Evolutionary conservation across 805 yeast genomes (phyloP).

Genomic region (Ogataea minuta): DNA sequence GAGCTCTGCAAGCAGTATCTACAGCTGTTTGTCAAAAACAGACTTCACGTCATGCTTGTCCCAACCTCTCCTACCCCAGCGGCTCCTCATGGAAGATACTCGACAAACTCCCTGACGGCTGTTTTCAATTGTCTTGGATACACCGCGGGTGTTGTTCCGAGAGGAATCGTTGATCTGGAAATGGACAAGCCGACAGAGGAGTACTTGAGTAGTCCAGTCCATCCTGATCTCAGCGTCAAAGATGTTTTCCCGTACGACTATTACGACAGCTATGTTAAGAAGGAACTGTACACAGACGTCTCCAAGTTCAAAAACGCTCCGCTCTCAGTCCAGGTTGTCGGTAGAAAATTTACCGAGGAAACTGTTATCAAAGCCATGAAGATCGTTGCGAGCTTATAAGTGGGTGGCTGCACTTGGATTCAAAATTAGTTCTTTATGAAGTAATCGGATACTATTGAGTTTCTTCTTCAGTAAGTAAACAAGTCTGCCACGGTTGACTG

Average conservation of each 20-base stretch:
- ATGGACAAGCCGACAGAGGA: constrained; percentile 33
- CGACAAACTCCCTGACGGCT: constrained; percentile 35
- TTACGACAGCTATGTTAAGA: constrained; percentile 35
- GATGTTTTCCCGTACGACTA: constrained; percentile 38
- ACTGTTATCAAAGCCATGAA: constrained; percentile 8
- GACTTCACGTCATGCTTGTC: constrained; percentile 36
- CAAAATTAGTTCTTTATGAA: no score
- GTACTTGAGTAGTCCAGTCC: constrained; percentile 29
- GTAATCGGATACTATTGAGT: no score
- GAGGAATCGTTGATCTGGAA: constrained; percentile 48
- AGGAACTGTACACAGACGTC: constrained; percentile 7
- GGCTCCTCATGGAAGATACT: constrained; percentile 35
- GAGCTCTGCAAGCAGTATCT: constrained; percentile 3
- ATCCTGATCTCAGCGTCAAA: constrained; percentile 37
- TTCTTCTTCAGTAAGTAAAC: no score
- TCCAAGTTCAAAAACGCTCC: constrained; percentile 52
- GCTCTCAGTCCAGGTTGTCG: constrained; percentile 58
- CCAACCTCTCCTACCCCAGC: constrained; percentile 42
- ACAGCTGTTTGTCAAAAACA: constrained; percentile 6
- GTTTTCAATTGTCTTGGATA: constrained; percentile 45
- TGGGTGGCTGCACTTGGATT: no score
- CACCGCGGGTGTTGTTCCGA: constrained; percentile 50
- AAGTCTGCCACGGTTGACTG: no score
- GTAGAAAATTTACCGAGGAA: constrained; percentile 57
- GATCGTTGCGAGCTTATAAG: neutral